Evolutionary conservation across 164 flowering plant species (phyloP), one percentile per base, ranked within the genome.

Genomic region (Amborella trichopoda): DNA sequence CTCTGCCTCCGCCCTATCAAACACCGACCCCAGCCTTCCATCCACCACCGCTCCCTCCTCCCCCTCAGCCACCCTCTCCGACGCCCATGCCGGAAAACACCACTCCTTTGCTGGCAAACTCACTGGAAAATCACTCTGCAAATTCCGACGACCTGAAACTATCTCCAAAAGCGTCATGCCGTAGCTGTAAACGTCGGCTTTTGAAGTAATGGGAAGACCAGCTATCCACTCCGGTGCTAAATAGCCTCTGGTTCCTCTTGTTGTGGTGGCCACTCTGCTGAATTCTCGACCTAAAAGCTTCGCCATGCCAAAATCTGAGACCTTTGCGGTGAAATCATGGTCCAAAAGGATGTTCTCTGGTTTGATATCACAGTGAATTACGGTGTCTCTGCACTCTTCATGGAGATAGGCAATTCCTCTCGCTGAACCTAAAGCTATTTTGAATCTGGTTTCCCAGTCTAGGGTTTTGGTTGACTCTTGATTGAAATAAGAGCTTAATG

Each of bases 151-250:
- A 22, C 96, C 96, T 0, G 83, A 75, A 6, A 87, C 64, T 13
- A 83, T 45, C 61, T 87, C 96, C 53, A 83, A 46, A 61, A 83
- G 55, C 16, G 91, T 83, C 96, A 87, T 87, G 9, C 96, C 96
- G 41, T 73, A 87, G 61, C 94, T 83, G 46, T 83, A 87, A 1
- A 87, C 96, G 54, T 83, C 96, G 1, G 90, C 94, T 54, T 87
- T 87, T 1, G 83, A 49, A 5, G 91, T 83, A 32, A 87, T 87
- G n/a, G 81, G 79, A 27, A 76, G 72, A 3, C 94, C 94, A 0
- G 96, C 81, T 13, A 87, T 75, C 96, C 96, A 87, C 58, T 87
- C 96, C 0, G 94, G 96, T 0, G 96, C 96, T 11, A 87, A 85
- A 45, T 87, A 87, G 13, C 96, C 96, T 90, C 83, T 65, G 0